phyloP scores from a whole-genome alignment of 179 eudicot genomes.

The Silene coronaria region DNA sequence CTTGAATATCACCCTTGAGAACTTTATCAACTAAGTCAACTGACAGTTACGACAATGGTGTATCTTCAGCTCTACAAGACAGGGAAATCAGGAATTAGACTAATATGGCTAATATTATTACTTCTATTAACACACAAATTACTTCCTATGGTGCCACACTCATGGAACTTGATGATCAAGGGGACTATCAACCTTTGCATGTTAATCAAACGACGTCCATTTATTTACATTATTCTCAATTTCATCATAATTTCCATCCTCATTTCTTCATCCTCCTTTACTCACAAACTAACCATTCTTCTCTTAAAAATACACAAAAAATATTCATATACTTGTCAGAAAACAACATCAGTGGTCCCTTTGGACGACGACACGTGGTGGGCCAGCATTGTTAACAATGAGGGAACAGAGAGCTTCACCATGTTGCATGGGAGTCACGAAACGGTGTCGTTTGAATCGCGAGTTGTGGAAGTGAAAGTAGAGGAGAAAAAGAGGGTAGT shows the following conservation, averaged over 20 bases:
- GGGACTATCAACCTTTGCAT: background rate
- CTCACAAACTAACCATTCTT: conserved; percentile 3
- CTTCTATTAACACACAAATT: background rate
- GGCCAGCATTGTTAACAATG: conserved; percentile 1
- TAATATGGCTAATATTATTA: conserved; percentile 2
- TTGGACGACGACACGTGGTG: conserved; percentile 20
- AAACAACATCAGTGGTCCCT: background rate
- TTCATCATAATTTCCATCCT: conserved; percentile 17
- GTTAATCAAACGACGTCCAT: conserved; percentile 18
- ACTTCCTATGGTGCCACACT: conserved; percentile 1
- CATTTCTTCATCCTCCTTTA: conserved; percentile 13
- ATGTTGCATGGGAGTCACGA: background rate
- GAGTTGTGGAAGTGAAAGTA: background rate
- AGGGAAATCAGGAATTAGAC: background rate
- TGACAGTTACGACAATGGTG: background rate
- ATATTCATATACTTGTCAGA: background rate
- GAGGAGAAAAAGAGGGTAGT: background rate
- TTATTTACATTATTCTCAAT: conserved; percentile 13
- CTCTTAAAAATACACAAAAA: conserved; percentile 3
- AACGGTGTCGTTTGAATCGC: conserved; percentile 13
- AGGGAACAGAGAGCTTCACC: background rate
- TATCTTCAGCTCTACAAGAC: background rate
- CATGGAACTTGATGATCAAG: background rate
- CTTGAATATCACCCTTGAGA: too few species aligned
- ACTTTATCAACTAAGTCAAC: too few species aligned